Evolutionary conservation across 306 rosid genomes (phyloP).

Genomic region (Astragalus membranaceus): DNA sequence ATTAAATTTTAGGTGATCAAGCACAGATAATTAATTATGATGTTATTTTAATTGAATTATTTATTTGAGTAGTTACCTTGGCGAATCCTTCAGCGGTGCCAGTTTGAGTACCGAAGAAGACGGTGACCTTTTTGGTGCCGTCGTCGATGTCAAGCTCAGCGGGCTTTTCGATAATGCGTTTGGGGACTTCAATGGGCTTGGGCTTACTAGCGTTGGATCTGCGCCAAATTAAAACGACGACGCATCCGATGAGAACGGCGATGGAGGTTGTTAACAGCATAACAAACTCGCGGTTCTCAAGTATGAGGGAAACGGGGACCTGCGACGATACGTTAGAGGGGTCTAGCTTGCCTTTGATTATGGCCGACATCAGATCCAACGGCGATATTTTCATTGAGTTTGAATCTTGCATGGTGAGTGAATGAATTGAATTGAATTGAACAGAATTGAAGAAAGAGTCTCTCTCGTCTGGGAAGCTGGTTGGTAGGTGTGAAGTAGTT

Average conservation of each 20-base stretch:
- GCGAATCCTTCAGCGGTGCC: conserved; percentile 99
- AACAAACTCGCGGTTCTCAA: conserved; percentile 62
- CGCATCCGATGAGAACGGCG: conserved; percentile 81
- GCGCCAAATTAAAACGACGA: conserved; percentile 71
- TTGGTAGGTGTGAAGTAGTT: conserved; percentile 30
- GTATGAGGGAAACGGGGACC: conserved; percentile 37
- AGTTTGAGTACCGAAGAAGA: conserved; percentile 97
- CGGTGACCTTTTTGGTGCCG: conserved; percentile 72
- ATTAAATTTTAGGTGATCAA: neutral
- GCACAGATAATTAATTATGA: neutral
- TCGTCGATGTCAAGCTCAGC: conserved; percentile 59
- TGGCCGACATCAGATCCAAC: conserved; percentile 77
- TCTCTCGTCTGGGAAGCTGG: neutral
- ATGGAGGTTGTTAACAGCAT: conserved; percentile 75
- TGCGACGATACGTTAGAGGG: conserved; percentile 55
- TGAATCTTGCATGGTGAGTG: conserved; percentile 50
- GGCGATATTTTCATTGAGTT: conserved; percentile 78
- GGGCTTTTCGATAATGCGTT: conserved; percentile 32
- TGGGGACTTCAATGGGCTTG: conserved; percentile 35
- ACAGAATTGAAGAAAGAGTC: neutral
- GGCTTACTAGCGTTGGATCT: conserved; percentile 47
- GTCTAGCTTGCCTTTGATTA: conserved; percentile 65
- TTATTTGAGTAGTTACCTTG: no score
- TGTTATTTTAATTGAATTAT: neutral
- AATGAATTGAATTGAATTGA: neutral